phyloP scores from a whole-genome alignment of 73 alveolate genomes.

The Paramecium sonneborni region DNA sequence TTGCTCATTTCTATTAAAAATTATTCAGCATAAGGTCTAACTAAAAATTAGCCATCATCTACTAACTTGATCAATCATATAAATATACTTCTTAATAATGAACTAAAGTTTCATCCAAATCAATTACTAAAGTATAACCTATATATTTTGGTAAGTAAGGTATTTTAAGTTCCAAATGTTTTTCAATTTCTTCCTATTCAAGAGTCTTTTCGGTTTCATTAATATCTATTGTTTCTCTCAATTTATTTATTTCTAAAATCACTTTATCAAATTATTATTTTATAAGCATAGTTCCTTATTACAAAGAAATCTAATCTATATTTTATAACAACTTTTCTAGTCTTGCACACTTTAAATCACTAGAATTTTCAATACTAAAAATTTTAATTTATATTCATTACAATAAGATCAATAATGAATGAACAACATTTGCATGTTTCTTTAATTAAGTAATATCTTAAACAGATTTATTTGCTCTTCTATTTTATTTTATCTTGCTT shows the following conservation, averaged over 20 bases:
- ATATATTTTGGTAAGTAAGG: not conserved
- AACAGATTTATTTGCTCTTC: not conserved
- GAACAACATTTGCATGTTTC: constrained; percentile 16
- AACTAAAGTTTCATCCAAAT: constrained; percentile 51
- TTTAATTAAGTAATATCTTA: constrained; percentile 20
- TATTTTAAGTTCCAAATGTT: not conserved
- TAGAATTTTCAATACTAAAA: not conserved
- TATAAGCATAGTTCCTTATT: not conserved
- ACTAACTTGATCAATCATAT: constrained; percentile 13
- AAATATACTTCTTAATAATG: constrained; percentile 45
- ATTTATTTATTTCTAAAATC: not conserved
- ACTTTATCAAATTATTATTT: not conserved
- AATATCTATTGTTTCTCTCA: not conserved
- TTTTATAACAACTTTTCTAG: not conserved
- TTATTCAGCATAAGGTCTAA: constrained; percentile 92
- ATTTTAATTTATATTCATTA: not conserved
- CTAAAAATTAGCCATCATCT: constrained; percentile 74
- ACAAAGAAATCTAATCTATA: not conserved
- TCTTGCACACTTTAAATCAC: not conserved
- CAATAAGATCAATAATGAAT: constrained; percentile 18
- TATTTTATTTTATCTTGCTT: not conserved
- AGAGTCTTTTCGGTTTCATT: not conserved
- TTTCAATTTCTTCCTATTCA: not conserved
- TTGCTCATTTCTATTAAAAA: constrained; percentile 78
- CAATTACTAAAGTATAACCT: constrained; percentile 13